Evolutionary conservation across 2,329 filamentous ascomycete species (phyloP).

Genomic region (Myriangium duriaei): DNA sequence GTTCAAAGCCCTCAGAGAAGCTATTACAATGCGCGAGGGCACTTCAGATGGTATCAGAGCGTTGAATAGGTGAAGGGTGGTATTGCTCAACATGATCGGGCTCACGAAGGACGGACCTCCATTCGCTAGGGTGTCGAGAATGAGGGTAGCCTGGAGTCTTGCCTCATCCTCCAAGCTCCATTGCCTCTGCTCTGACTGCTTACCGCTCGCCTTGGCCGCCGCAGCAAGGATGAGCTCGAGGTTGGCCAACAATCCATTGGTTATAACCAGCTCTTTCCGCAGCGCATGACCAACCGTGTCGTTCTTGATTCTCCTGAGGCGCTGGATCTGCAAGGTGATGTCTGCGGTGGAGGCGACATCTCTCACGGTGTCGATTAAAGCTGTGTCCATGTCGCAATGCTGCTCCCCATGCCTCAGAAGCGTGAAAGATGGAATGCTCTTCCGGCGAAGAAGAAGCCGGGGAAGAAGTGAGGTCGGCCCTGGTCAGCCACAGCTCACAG

Average conservation of each 20-base stretch:
- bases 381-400: slow-evolving; percentile 10
- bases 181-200: slow-evolving; percentile 37
- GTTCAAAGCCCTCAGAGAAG: slow-evolving; percentile 61
- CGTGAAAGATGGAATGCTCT: too few species aligned
- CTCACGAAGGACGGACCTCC: slow-evolving; percentile 47
- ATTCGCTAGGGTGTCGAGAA: slow-evolving; percentile 74
- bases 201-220: slow-evolving; percentile 31
- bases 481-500: too few species aligned
- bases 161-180: slow-evolving; percentile 53
- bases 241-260: slow-evolving; percentile 53
- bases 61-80: slow-evolving; percentile 7
- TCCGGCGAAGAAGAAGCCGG: too few species aligned
- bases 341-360: slow-evolving; percentile 13
- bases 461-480: too few species aligned
- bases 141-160: slow-evolving; percentile 65
- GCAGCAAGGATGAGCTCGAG: slow-evolving; percentile 42
- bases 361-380: slow-evolving; percentile 13
- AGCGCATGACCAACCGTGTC: slow-evolving; percentile 78
- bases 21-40: slow-evolving; percentile 54
- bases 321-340: slow-evolving; percentile 32
- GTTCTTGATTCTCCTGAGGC: slow-evolving; percentile 69
- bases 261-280: slow-evolving; percentile 70
- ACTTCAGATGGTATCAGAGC: slow-evolving; percentile 39
- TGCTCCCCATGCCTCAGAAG: not conserved
- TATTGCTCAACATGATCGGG: slow-evolving; percentile 12